Conservation (phyloP, 805 yeast genomes). For the Saccharomycopsis olivae region DNA sequence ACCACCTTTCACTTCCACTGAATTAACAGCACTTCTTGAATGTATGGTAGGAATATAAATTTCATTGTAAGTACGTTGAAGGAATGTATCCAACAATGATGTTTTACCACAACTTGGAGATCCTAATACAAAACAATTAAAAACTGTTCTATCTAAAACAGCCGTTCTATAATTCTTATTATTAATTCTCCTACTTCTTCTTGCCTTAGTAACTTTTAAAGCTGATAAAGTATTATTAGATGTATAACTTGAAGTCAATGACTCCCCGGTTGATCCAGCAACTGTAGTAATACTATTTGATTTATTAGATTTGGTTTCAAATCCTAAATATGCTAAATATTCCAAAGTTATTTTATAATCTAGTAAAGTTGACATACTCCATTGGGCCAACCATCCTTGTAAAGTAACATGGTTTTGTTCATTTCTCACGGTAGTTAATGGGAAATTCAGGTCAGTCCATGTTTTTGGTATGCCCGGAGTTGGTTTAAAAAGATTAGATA, state of each 20-base stretch:
- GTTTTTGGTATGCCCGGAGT: constrained; percentile 88
- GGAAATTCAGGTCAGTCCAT: constrained; percentile 83
- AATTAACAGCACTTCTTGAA: constrained; percentile 78
- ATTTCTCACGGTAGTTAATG: constrained; percentile 78
- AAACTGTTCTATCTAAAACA: constrained; percentile 77
- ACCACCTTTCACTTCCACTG: constrained; percentile 89
- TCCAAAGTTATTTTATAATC: constrained; percentile 79
- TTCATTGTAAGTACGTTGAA: constrained; percentile 63
- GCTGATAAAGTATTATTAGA: constrained; percentile 33
- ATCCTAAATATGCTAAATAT: constrained; percentile 84
- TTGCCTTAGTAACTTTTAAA: constrained; percentile 70
- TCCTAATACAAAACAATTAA: constrained; percentile 83
- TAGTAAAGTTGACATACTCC: constrained; percentile 92
- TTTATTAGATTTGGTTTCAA: constrained; percentile 35
- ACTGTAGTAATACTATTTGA: constrained; percentile 18
- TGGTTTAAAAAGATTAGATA: constrained; percentile 61
- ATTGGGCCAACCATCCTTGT: constrained; percentile 98
- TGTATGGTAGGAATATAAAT: constrained; percentile 71
- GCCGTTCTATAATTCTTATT: constrained; percentile 58
- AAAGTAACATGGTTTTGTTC: constrained; percentile 83
- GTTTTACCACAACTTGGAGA: constrained; percentile 82
- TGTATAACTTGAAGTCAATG: constrained; percentile 8
- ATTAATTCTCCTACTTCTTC: constrained; percentile 56
- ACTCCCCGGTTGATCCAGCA: constrained; percentile 18
- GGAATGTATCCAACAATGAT: constrained; percentile 70